phyloP scores from a whole-genome alignment of 805 yeast species.

The Starmera quercuum region DNA sequence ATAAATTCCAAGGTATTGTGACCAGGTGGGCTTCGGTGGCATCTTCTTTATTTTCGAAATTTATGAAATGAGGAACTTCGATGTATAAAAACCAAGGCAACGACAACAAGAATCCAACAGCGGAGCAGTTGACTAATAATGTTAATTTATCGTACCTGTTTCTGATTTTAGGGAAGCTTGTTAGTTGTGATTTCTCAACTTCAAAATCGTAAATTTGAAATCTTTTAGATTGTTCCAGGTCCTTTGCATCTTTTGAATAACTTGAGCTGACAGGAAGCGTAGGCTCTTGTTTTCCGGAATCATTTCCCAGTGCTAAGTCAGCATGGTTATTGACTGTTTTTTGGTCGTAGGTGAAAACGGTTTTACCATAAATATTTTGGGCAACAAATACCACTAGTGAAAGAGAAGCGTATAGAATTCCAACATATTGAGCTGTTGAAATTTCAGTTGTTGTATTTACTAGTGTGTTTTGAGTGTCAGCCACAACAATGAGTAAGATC shows the following conservation, averaged over 20 bases:
- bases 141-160: conserved; percentile 72
- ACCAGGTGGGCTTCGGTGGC: conserved; percentile 19
- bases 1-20: conserved; percentile 37
- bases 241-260: conserved; percentile 4
- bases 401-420: conserved; percentile 59
- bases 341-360: conserved; percentile 49
- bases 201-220: conserved; percentile 8
- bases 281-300: conserved; percentile 4
- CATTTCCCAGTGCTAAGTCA: conserved; percentile 13
- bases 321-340: conserved; percentile 16
- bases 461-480: conserved; percentile 21
- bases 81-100: conserved; percentile 64
- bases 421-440: conserved; percentile 40
- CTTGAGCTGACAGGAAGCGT: conserved; percentile 3
- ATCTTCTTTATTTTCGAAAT: conserved; percentile 11
- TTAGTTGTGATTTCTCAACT: conserved; percentile 6
- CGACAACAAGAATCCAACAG: conserved; percentile 62
- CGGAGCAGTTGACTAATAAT: conserved; percentile 71
- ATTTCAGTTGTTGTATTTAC: conserved; percentile 27
- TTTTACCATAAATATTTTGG: conserved; percentile 83
- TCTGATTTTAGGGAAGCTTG: conserved; percentile 12
- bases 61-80: conserved; percentile 40
- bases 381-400: conserved; percentile 73
- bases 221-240: conserved; percentile 4
- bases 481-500: conserved; percentile 32